Conservation (phyloP, 2,329 filamentous ascomycete genomes). For the Raffaelea albimanens region DNA sequence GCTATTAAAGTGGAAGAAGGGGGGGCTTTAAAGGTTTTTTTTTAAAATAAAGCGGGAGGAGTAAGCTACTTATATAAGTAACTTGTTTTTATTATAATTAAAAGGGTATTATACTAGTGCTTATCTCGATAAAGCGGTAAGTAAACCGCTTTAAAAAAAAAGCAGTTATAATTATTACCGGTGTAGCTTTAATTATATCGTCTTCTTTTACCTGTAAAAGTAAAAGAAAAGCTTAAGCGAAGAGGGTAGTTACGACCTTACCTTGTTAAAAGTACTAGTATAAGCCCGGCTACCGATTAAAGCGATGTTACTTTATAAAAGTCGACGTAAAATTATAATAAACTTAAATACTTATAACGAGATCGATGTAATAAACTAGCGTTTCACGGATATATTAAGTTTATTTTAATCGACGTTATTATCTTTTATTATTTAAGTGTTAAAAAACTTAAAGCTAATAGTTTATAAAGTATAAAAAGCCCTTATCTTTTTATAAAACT, state of each 20-base stretch:
- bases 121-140: too few species aligned
- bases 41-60: neutral
- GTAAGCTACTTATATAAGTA: neutral
- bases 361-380: neutral
- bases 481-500: neutral
- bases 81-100: neutral
- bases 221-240: neutral
- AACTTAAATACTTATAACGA: neutral
- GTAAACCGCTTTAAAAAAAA: too few species aligned
- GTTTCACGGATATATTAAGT: neutral
- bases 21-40: too few species aligned
- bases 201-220: too few species aligned
- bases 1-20: neutral
- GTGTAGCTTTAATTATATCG: neutral
- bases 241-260: neutral
- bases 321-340: too few species aligned
- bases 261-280: neutral
- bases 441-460: neutral
- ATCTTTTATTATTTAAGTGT: neutral
- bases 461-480: neutral
- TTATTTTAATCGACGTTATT: neutral
- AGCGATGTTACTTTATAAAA: neutral
- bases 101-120: too few species aligned
- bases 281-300: neutral
- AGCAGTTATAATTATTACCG: neutral